Evolutionary conservation across 1,284 basidiomycete species (phyloP).

Genomic region (Moesziomyces globuligerus): DNA sequence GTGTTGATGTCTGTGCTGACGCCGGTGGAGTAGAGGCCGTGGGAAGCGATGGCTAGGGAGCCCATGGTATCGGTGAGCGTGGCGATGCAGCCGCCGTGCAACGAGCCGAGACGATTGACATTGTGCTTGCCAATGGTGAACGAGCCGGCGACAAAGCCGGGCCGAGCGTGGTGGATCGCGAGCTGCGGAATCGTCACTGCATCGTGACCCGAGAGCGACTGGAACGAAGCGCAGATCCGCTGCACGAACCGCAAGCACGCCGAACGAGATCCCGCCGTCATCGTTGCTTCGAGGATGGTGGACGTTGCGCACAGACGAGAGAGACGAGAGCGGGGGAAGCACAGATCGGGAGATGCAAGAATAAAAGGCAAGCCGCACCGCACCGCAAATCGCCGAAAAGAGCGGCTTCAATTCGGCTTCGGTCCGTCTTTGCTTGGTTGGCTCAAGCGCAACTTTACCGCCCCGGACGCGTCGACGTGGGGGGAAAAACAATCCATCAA

Average conservation of each 20-base stretch:
- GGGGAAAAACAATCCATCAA: no score
- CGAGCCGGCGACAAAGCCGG: conserved; percentile 49
- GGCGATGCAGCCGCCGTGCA: conserved; percentile 85
- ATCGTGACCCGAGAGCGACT: conserved; percentile 54
- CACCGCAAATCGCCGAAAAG: no score
- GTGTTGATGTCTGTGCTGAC: conserved; percentile 88
- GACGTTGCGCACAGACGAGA: no score
- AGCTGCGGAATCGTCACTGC: conserved; percentile 51
- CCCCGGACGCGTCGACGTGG: no score
- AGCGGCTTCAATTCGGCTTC: no score
- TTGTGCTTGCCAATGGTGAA: conserved; percentile 52
- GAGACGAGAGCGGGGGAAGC: no score
- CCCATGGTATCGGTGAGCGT: conserved; percentile 87
- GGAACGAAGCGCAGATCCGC: conserved; percentile 38
- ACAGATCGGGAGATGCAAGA: no score
- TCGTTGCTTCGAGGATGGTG: background rate
- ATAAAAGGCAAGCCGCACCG: no score
- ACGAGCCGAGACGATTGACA: conserved; percentile 68
- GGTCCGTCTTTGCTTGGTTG: no score
- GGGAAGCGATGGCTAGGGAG: conserved; percentile 81
- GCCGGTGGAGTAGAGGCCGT: conserved; percentile 83
- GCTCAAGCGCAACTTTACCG: no score
- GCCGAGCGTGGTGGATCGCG: conserved; percentile 39
- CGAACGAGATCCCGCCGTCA: conserved; percentile 19
- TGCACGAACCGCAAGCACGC: conserved; percentile 54